Conservation (phyloP, 1,284 basidiomycete species). For the Vanrija sp. region DNA sequence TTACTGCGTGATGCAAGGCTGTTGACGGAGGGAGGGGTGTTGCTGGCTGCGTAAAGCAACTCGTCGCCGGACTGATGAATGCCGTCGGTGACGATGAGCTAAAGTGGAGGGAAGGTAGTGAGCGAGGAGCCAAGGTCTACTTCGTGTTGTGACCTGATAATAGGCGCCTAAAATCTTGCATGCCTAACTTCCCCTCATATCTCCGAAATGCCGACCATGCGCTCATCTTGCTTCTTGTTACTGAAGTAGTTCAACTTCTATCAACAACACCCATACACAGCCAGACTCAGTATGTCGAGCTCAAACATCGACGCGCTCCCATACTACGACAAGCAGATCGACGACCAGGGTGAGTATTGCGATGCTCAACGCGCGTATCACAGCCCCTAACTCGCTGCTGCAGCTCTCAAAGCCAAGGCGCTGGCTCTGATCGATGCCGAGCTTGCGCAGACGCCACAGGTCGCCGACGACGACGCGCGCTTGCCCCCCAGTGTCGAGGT, state of each 20-base stretch:
- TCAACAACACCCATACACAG: slow-evolving; percentile 1
- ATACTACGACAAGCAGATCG: slow-evolving; percentile 91
- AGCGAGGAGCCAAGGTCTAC: not conserved
- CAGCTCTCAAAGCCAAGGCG: slow-evolving; percentile 37
- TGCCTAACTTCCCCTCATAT: not conserved
- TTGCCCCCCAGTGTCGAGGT: slow-evolving; percentile 63
- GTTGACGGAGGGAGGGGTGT: no score
- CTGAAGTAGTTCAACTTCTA: not conserved
- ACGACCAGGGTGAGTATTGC: slow-evolving; percentile 61
- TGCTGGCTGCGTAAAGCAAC: no score
- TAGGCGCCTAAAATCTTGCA: not conserved
- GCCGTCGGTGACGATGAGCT: no score
- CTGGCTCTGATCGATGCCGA: slow-evolving; percentile 47
- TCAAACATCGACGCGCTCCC: slow-evolving; percentile 72
- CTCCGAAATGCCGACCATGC: slow-evolving; percentile 6
- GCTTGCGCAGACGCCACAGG: slow-evolving; percentile 30
- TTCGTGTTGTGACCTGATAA: not conserved
- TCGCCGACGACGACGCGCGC: slow-evolving; percentile 58
- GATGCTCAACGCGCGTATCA: no score
- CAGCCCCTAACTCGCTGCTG: not conserved
- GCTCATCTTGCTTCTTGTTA: not conserved
- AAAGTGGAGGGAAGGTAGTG: not conserved
- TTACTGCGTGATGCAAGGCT: no score
- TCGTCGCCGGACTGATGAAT: no score
- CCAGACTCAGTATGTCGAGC: slow-evolving; percentile 24